A percentile compares a stretch with the other conserved stretches of the same genome.
These are phyloP conservation scores for Calocera cornea DNA, from an alignment of 768 basidiomycete species.

Conservation along the genomic window DNA sequence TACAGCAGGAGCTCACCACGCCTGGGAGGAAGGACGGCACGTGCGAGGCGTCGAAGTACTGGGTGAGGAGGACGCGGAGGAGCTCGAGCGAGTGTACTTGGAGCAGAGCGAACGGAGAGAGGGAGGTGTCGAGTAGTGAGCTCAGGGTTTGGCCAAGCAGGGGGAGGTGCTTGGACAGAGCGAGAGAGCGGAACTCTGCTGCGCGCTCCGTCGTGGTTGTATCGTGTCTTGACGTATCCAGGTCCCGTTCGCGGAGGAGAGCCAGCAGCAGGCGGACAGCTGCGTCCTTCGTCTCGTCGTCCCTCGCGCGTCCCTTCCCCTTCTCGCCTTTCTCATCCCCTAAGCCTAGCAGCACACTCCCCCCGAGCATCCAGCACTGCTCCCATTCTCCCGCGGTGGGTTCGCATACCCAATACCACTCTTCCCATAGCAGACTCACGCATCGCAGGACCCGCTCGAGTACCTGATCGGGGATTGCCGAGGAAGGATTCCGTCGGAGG, in stretches of 20 bases:
- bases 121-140: conserved; percentile 46
- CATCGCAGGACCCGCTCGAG: conserved; percentile 57
- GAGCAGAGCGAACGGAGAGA: conserved; percentile 44
- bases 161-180: conserved; percentile 47
- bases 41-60: conserved; percentile 32
- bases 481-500: conserved; percentile 57
- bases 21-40: conserved; percentile 70
- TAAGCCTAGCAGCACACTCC: conserved; percentile 48
- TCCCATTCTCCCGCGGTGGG: conserved; percentile 47
- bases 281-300: conserved; percentile 72
- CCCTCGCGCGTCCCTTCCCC: conserved; percentile 38
- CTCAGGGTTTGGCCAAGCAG: conserved; percentile 74
- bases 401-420: conserved; percentile 82
- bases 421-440: conserved; percentile 44
- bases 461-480: conserved; percentile 61
- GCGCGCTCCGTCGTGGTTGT: conserved; percentile 19
- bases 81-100: conserved; percentile 51
- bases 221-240: conserved; percentile 12
- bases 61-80: conserved; percentile 37
- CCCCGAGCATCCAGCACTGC: conserved; percentile 68
- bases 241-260: conserved; percentile 42
- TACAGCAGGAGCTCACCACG: conserved; percentile 61
- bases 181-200: conserved; percentile 29
- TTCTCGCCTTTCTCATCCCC: conserved; percentile 32
- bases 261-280: conserved; percentile 52